phyloP scores from a whole-genome alignment of 2,329 filamentous ascomycete species.

The Fusarium hostae region DNA sequence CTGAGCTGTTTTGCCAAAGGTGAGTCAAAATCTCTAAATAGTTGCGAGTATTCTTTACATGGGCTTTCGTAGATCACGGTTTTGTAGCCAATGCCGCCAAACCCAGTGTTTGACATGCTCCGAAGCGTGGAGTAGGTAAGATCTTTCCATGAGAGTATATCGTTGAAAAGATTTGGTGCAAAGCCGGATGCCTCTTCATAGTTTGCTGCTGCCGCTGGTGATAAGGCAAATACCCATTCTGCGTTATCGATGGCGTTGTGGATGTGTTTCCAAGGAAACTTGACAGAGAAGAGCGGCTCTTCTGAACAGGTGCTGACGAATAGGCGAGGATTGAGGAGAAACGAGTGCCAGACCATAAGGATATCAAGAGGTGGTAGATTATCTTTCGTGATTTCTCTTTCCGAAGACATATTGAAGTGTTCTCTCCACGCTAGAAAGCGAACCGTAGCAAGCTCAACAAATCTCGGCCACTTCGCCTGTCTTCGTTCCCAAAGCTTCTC shows the following conservation, averaged over 20 bases:
- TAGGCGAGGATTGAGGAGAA: constrained; percentile 48
- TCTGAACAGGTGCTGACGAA: constrained; percentile 29
- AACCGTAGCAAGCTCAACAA: constrained; percentile 42
- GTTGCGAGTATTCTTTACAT: neutral
- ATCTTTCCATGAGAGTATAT: neutral
- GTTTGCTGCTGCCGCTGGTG: neutral
- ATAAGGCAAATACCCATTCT: constrained; percentile 23
- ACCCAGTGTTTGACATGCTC: accelerated
- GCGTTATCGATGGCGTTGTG: constrained; percentile 26
- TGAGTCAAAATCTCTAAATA: neutral
- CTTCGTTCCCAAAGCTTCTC: constrained; percentile 26
- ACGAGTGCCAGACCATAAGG: constrained; percentile 53
- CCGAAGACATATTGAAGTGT: neutral
- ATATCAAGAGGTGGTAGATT: constrained; percentile 47
- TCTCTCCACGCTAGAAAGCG: constrained; percentile 44
- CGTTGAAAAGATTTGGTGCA: neutral
- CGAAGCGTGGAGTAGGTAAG: accelerated
- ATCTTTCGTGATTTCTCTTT: neutral
- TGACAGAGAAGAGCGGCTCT: constrained; percentile 24
- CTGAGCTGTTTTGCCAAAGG: constrained; percentile 28
- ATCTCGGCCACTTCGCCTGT: constrained; percentile 43
- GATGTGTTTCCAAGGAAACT: constrained; percentile 36
- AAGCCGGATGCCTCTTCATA: neutral
- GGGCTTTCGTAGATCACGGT: accelerated
- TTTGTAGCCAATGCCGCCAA: neutral